Evolutionary conservation across 805 yeast species (phyloP), one percentile per base, ranked within the genome.

Genomic region (Cyberlindnera petersonii): DNA sequence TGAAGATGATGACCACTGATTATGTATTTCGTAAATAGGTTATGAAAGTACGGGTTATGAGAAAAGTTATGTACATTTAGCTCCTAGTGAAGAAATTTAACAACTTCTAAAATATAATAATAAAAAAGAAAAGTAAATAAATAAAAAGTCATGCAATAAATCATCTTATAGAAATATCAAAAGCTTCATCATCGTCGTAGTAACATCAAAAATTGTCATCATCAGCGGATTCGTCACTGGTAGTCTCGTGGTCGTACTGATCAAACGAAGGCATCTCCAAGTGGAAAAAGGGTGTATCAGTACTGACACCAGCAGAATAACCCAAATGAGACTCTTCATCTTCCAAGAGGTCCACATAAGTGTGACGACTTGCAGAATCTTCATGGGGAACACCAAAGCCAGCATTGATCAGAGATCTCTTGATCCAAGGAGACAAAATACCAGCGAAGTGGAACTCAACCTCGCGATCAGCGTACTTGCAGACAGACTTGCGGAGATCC

Each of bases 361-460:
- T 42, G 16, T 35, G 38, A 23, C 37, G 41, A 31, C 42, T 40
- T 11, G 37, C 69, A 22, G 67, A 72, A 36, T 70, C 67, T 11
- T 72, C 65, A 13, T 26, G 33, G 27, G 91, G 91, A 15, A 74
- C 66, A 33, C 95, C 95, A 64, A 87, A 87, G 1, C 94, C 95
- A 41, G 80, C 79, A 50, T 77, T 74, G 31, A 82, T 58, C 49
- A 89, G 72, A 5, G 82, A 83, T 55, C 91, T 74, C 53, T 86
- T 78, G 39, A 85, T 76, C 97, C 97, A 89, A 9, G 91, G 89
- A 40, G 84, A 79, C 31, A 84, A 64, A 23, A 89, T 77, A 19
- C 96, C 95, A 9, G 85, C 76, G 60, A 89, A 88, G 63, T 89
- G 97, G 65, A 82, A 80, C 62, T 89, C 96, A 42, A 87, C 89